phyloP scores from a whole-genome alignment of 192 early-diverging fungal genomes.

The Backusella liffmaniae region DNA sequence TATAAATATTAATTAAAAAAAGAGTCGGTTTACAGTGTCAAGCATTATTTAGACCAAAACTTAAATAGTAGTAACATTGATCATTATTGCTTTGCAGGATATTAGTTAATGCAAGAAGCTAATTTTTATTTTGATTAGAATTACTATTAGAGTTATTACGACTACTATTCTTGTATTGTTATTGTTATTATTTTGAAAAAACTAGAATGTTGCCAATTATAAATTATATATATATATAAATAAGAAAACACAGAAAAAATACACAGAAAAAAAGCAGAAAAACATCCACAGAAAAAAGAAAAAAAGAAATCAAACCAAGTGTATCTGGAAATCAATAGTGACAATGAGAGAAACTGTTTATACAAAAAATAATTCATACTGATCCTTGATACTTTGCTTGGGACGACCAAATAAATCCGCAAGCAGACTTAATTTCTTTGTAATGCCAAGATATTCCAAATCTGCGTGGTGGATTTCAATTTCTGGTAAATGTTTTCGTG shows the following conservation, averaged over 20 bases:
- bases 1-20: neutral
- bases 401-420: neutral
- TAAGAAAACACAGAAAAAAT: neutral
- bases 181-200: neutral
- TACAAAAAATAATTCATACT: slow-evolving; percentile 2
- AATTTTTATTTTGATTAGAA: neutral
- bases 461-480: slow-evolving; percentile 29
- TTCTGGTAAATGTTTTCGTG: slow-evolving; percentile 44
- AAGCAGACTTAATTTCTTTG: neutral
- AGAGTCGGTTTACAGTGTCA: neutral
- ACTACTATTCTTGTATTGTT: neutral
- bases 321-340: neutral
- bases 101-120: neutral
- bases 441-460: slow-evolving; percentile 31
- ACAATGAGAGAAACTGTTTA: neutral
- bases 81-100: neutral
- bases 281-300: neutral
- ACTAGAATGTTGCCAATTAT: neutral
- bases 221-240: neutral
- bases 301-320: neutral
- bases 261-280: neutral
- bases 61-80: neutral
- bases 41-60: neutral
- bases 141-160: neutral
- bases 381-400: neutral